Conservation (phyloP, 306 rosid species). For the Prunus salicina region DNA sequence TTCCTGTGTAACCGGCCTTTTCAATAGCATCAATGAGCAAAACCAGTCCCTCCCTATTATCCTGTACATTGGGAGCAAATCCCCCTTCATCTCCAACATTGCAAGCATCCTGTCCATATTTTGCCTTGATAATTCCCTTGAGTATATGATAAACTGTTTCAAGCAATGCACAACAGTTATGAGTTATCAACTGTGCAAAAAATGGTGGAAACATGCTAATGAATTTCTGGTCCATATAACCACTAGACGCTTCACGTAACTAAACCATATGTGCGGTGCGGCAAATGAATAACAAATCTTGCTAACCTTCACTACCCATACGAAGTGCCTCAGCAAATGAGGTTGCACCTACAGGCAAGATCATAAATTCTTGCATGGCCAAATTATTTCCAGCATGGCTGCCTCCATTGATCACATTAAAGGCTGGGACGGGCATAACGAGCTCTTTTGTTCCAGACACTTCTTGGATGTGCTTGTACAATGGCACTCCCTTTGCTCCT, state of each 20-base stretch:
- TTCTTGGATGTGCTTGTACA: slow-evolving; percentile 89
- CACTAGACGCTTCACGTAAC: neutral
- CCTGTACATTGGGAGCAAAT: slow-evolving; percentile 98
- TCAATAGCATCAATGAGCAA: slow-evolving; percentile 95
- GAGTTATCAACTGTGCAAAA: neutral
- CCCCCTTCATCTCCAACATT: slow-evolving; percentile 99
- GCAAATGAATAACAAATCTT: neutral
- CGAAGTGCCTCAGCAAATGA: slow-evolving; percentile 89
- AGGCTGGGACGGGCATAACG: slow-evolving; percentile 98
- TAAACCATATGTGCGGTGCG: neutral
- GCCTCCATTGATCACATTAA: slow-evolving; percentile 94
- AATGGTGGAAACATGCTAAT: neutral
- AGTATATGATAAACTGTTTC: slow-evolving; percentile 77
- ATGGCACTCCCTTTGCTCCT: slow-evolving; percentile 86
- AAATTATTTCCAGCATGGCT: slow-evolving; percentile 97
- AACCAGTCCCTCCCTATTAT: slow-evolving; percentile 88
- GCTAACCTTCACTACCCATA: slow-evolving; percentile 98
- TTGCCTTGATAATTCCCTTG: slow-evolving; percentile 91
- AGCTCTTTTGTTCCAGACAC: slow-evolving; percentile 87
- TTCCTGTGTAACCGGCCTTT: slow-evolving; percentile 96
- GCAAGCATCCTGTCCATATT: slow-evolving; percentile 99
- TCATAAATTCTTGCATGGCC: slow-evolving; percentile 99
- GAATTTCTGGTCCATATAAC: neutral
- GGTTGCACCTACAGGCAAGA: slow-evolving; percentile 87
- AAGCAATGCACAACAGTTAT: neutral